A percentile compares a stretch with the other conserved stretches of the same genome.
These are phyloP conservation scores for Mycosarcoma maydis DNA, from an alignment of 1,284 basidiomycete genomes.

Conservation along the genomic window DNA sequence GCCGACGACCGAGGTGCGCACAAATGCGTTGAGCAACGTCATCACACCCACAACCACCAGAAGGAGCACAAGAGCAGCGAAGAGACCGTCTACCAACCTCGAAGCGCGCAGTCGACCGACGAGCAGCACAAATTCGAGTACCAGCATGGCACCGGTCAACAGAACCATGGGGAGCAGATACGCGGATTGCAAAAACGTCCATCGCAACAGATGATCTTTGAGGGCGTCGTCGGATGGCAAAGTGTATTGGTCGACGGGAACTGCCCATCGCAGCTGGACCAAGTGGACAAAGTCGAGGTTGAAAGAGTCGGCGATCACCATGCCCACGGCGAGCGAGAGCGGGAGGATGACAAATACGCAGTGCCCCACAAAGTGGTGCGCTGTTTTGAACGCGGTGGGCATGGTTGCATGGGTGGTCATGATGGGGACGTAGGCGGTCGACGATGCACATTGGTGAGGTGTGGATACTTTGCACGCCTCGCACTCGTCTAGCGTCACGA, in stretches of 20 bases:
- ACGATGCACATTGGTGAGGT: too few species aligned
- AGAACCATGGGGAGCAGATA: conserved; percentile 21
- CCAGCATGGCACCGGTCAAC: conserved; percentile 9
- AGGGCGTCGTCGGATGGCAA: conserved; percentile 8
- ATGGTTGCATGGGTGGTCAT: background rate
- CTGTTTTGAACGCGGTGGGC: background rate
- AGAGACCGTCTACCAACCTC: conserved; percentile 1
- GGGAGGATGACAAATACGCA: conserved; percentile 14
- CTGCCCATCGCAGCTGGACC: background rate
- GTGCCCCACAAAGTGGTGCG: background rate
- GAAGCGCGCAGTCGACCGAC: conserved; percentile 4
- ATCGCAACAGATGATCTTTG: conserved; percentile 8
- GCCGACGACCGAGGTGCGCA: conserved; percentile 6
- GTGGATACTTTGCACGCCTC: background rate
- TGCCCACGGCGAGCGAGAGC: conserved; percentile 12
- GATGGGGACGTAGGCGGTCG: background rate
- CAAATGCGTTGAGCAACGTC: conserved; percentile 19
- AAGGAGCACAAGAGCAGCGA: background rate
- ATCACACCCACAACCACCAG: conserved; percentile 4
- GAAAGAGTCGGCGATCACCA: conserved; percentile 22
- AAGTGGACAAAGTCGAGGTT: conserved; percentile 32
- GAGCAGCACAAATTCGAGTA: conserved; percentile 14
- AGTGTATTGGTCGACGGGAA: background rate
- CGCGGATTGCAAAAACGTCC: conserved; percentile 22
- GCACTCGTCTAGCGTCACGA: background rate